phyloP scores from a whole-genome alignment of 495 filamentous ascomycete genomes.

The Hapsidospora chrysogenum region DNA sequence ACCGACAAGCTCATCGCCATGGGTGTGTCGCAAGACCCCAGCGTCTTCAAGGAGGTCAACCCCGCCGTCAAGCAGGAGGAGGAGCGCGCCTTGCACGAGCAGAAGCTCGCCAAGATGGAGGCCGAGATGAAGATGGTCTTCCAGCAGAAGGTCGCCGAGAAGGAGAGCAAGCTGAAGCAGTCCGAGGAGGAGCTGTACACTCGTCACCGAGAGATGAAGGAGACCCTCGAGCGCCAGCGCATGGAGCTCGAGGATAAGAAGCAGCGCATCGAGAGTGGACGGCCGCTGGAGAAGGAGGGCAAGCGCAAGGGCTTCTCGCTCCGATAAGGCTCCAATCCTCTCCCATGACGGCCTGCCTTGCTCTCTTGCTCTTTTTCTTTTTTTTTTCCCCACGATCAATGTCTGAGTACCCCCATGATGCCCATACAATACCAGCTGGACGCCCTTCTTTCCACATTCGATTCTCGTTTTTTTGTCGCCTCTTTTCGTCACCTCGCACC shows the following conservation, averaged over 20 bases:
- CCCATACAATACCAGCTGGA: slow-evolving; percentile 31
- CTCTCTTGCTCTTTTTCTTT: slow-evolving; percentile 1
- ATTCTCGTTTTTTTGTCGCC: slow-evolving; percentile 15
- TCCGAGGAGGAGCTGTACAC: slow-evolving; percentile 98
- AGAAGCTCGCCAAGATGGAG: slow-evolving; percentile 99
- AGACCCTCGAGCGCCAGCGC: slow-evolving; percentile 89
- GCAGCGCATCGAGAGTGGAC: slow-evolving; percentile 72
- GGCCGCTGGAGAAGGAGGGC: slow-evolving; percentile 92
- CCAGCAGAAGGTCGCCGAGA: slow-evolving; percentile 98
- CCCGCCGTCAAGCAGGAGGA: slow-evolving; percentile 99
- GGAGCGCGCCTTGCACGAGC: slow-evolving; percentile 92
- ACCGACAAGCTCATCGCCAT: slow-evolving; percentile 96
- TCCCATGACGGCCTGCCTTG: neutral
- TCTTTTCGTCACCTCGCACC: slow-evolving; percentile 18
- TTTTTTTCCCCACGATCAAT: slow-evolving; percentile 22
- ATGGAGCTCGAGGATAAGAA: slow-evolving; percentile 97
- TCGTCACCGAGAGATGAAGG: slow-evolving; percentile 98
- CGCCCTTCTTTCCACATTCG: slow-evolving; percentile 16
- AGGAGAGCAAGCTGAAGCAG: slow-evolving; percentile 98
- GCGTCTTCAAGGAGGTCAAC: slow-evolving; percentile 99
- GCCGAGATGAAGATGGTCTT: slow-evolving; percentile 99
- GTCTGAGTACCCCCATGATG: slow-evolving; percentile 28
- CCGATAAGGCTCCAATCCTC: slow-evolving; percentile 41
- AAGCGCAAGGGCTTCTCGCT: slow-evolving; percentile 97
- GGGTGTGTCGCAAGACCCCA: slow-evolving; percentile 96